These are phyloP conservation scores for Xylariaceae sp. DNA, from an alignment of 2,329 filamentous ascomycete species.

Conservation along the genomic window DNA sequence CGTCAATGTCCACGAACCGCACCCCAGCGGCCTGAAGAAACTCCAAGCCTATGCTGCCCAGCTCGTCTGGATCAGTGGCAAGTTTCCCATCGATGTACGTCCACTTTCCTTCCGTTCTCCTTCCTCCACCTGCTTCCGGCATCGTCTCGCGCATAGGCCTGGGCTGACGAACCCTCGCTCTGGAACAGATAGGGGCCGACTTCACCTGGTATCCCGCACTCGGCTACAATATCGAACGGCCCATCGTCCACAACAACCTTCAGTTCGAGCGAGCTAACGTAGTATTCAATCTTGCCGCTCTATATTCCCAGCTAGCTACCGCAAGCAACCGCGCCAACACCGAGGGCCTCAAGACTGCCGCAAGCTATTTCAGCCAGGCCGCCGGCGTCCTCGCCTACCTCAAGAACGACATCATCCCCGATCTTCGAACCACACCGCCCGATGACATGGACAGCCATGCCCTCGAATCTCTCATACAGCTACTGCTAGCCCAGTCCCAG, in stretches of 20 bases:
- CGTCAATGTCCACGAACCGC: conserved; percentile 84
- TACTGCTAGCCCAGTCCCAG: conserved; percentile 89
- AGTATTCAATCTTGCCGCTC: conserved; percentile 86
- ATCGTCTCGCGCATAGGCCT: too few relatives aligned
- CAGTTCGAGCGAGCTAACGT: conserved; percentile 88
- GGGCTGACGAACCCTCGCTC: background rate
- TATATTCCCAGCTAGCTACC: conserved; percentile 90
- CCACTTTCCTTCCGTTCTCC: background rate
- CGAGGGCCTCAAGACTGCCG: conserved; percentile 83
- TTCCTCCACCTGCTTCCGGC: too few relatives aligned
- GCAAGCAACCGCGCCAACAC: conserved; percentile 72
- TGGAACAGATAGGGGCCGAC: conserved; percentile 77
- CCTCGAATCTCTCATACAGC: conserved; percentile 75
- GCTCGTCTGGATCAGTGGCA: conserved; percentile 87
- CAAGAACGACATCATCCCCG: conserved; percentile 72
- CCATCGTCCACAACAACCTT: conserved; percentile 64
- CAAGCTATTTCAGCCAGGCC: conserved; percentile 84
- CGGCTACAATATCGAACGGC: conserved; percentile 80
- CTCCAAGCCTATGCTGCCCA: conserved; percentile 91
- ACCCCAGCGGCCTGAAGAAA: conserved; percentile 80
- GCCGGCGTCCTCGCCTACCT: conserved; percentile 82
- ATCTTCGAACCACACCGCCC: conserved; percentile 78
- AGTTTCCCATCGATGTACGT: conserved; percentile 89
- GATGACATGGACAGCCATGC: conserved; percentile 95
- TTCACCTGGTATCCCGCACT: conserved; percentile 95